Evolutionary conservation across 2,329 filamentous ascomycete species (phyloP), one percentile per base, ranked within the genome.

Genomic region (Fusarium piperis): DNA sequence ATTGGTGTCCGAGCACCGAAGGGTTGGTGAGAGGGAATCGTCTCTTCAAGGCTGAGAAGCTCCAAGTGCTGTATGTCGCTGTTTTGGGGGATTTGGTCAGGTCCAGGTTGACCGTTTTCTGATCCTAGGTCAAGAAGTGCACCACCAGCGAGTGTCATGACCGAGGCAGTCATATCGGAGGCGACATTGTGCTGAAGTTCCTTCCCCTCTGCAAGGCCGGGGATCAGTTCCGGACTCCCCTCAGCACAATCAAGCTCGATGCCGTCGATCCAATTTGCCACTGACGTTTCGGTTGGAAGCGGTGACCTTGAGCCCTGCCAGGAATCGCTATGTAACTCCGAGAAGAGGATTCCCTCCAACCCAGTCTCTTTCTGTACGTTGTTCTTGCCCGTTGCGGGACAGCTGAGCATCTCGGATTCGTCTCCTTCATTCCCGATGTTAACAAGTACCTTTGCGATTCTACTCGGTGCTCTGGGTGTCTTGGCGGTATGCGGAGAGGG

Each of bases 211-310:
- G 30, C 11, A 16, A 20, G 18, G 16, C 32, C 15, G 16, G 36
- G 44, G 18, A 33, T 20, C 8, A 36, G 20, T 4, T 23, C 20
- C 32, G 16, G 11, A 1, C 18, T 16, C 53, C 51, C 28, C 16
- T 12, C 36, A n/a, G 33, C 52, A n/a, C 20, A 53, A 32, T 33
- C 8, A 12, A 23, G 11, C 16, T 59, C 38, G 11, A 70, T 33
- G 12, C 38, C 23, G 4, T 44, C 26, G 9, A 72, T 64, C 69
- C 69, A 72, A 15, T 26, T 46, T 26, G 23, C 20, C 10, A 72
- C 56, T 6, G 46, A 52, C 4, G 28, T 28, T 26, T 32, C 30
- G 35, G 26, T 35, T 23, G 67, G 52, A n/a, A 32, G n/a, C 8
- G 33, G 48, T n/a, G 46, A 51, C 7, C 35, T 32, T 16, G 39